Evolutionary conservation across 805 yeast species (phyloP), one percentile per base, ranked within the genome.

Genomic region (Yarrowia porcina): DNA sequence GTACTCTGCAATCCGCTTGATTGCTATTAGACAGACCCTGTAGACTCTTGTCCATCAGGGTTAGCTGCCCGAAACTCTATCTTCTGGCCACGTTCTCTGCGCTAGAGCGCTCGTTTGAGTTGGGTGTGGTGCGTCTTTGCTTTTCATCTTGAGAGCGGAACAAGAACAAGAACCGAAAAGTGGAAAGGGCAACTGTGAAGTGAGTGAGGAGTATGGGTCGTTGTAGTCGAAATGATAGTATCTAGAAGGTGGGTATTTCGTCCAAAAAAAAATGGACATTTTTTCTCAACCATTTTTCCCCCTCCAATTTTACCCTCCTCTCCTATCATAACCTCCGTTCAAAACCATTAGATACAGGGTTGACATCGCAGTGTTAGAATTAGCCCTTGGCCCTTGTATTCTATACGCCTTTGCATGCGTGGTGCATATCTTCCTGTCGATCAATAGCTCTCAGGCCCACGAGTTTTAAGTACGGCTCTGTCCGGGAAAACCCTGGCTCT

Each of bases 391-490:
- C 56, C 49, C 56, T 49, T 49, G 56, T 49, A 49, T 32, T 32
- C 56, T 49, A 49, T 49, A 49, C 56, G 56, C 56, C 56, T 49
- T 49, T 49, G 56, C 56, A 49, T 49, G 12, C 10, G 27, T 3
- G 20, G 56, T 33, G 56, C 56, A 49, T 47, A 33, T 33, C 39
- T 49, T 49, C 56, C 56, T 49, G 56, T 33, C 56, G 56, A 49
- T 49, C 56, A 39, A 49, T 47, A 47, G 35, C 15, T 32, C 28
- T 21, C 39, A 11, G 27, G 30, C 28, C 38, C 12, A 15, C 27
- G 56, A 21, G 56, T 32, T 49, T 49, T 49, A 49, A 49, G 56
- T n/a, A 49, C 56, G 39, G 39, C 56, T 49, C 56, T 32, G 56
- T 33, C 56, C 56, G 28, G 39, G 27, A 30, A 47, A 47, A 25